Conservation (phyloP, 2,329 filamentous ascomycete species). For the Gaeumannomyces sp. region DNA sequence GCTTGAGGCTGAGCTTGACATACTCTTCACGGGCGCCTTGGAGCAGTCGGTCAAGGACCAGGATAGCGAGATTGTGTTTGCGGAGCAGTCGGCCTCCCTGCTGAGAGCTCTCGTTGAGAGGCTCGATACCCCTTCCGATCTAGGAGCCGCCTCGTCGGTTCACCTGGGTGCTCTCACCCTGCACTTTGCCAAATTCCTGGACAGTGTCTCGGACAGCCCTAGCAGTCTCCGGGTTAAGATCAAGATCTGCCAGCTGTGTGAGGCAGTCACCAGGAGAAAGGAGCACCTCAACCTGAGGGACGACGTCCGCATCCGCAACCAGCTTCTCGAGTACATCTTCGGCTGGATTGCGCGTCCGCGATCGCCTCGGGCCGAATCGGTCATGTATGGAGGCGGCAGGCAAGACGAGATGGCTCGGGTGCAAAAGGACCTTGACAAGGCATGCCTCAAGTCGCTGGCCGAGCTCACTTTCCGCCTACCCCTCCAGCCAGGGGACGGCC, state of each 20-base stretch:
- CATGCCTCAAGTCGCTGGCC: conserved; percentile 58
- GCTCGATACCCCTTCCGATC: conserved; percentile 56
- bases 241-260: conserved; percentile 61
- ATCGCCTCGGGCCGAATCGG: conserved; percentile 40
- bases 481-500: conserved; percentile 58
- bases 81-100: conserved; percentile 60
- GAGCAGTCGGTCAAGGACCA: conserved; percentile 42
- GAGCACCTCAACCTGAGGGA: conserved; percentile 63
- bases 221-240: conserved; percentile 59
- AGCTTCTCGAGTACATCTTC: conserved; percentile 61
- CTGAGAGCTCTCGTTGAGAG: conserved; percentile 58
- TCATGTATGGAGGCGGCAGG: conserved; percentile 33
- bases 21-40: conserved; percentile 52
- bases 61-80: conserved; percentile 59
- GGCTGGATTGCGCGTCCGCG: conserved; percentile 61
- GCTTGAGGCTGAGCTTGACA: conserved; percentile 58
- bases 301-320: conserved; percentile 62
- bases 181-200: conserved; percentile 61
- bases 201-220: conserved; percentile 48
- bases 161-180: conserved; percentile 58
- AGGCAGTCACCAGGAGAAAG: conserved; percentile 59
- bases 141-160: conserved; percentile 55
- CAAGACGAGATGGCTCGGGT: conserved; percentile 52
- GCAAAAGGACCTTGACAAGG: conserved; percentile 60
- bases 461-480: conserved; percentile 61